phyloP scores from a whole-genome alignment of 2,329 filamentous ascomycete species.

The Cadophora sp. region DNA sequence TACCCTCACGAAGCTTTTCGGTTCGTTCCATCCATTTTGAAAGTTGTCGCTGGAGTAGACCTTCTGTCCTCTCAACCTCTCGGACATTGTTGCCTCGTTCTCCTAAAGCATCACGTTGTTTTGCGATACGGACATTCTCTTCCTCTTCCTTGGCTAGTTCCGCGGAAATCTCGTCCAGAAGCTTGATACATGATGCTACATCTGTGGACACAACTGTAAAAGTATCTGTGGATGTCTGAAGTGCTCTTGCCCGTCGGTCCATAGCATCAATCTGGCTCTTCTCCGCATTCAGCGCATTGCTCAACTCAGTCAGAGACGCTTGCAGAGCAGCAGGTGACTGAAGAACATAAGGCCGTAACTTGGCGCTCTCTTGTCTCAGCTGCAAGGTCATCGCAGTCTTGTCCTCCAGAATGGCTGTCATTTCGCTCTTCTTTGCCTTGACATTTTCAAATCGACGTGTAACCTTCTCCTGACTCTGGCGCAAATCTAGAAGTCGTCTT shows the following conservation, averaged over 20 bases:
- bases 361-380: constrained; percentile 83
- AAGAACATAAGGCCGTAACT: constrained; percentile 88
- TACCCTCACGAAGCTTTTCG: constrained; percentile 80
- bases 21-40: constrained; percentile 87
- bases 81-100: constrained; percentile 89
- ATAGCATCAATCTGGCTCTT: constrained; percentile 86
- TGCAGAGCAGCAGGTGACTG: constrained; percentile 88
- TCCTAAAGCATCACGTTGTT: constrained; percentile 85
- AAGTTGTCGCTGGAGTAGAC: constrained; percentile 82
- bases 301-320: constrained; percentile 80
- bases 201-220: constrained; percentile 86
- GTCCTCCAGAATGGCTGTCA: constrained; percentile 75
- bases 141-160: constrained; percentile 93
- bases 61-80: constrained; percentile 89
- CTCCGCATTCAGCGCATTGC: constrained; percentile 77
- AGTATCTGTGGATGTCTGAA: constrained; percentile 91
- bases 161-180: constrained; percentile 85
- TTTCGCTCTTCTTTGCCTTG: constrained; percentile 78
- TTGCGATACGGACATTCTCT: constrained; percentile 78
- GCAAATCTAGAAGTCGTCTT: constrained; percentile 78
- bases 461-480: constrained; percentile 82
- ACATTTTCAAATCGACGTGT: constrained; percentile 82
- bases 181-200: constrained; percentile 84
- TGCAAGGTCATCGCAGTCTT: constrained; percentile 73
- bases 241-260: constrained; percentile 83